Evolutionary conservation across 805 yeast genomes (phyloP).

Genomic region (Starmerella davenportii): DNA sequence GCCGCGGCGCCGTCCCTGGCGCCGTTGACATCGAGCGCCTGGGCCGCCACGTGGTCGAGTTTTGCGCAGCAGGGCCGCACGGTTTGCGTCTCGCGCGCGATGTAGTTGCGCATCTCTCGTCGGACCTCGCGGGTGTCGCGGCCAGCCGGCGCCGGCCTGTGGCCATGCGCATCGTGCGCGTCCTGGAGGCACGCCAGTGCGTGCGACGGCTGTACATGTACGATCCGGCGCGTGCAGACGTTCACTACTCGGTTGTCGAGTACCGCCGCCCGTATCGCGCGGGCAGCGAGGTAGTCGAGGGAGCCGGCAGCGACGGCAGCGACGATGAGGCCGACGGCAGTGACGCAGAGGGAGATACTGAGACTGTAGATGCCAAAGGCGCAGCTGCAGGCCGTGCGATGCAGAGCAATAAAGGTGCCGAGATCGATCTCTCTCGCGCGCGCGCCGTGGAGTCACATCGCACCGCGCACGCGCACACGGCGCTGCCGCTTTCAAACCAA

Average conservation of each 20-base stretch:
- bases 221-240: slow-evolving; percentile 20
- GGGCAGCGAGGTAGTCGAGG: background rate
- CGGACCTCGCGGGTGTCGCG: slow-evolving; percentile 18
- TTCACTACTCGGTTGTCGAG: slow-evolving; percentile 24
- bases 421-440: background rate
- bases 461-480: slow-evolving; percentile 26
- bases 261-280: slow-evolving; percentile 17
- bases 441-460: background rate
- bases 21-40: slow-evolving; percentile 15
- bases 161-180: slow-evolving; percentile 16
- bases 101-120: slow-evolving; percentile 26
- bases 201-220: slow-evolving; percentile 21
- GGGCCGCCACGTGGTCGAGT: slow-evolving; percentile 17
- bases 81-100: slow-evolving; percentile 22
- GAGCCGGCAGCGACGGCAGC: background rate
- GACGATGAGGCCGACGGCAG: slow-evolving; percentile 21
- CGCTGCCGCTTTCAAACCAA: slow-evolving; percentile 51
- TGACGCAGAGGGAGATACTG: slow-evolving; percentile 7
- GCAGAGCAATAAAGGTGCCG: slow-evolving; percentile 17
- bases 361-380: slow-evolving; percentile 10
- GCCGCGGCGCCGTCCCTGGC: background rate
- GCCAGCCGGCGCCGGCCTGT: slow-evolving; percentile 10
- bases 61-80: slow-evolving; percentile 21
- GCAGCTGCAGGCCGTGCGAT: no score
- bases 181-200: slow-evolving; percentile 18